A percentile compares a stretch with the other conserved stretches of the same genome.
phyloP scores from a whole-genome alignment of 2,329 filamentous ascomycete genomes.

The Aspergillus ustus region DNA sequence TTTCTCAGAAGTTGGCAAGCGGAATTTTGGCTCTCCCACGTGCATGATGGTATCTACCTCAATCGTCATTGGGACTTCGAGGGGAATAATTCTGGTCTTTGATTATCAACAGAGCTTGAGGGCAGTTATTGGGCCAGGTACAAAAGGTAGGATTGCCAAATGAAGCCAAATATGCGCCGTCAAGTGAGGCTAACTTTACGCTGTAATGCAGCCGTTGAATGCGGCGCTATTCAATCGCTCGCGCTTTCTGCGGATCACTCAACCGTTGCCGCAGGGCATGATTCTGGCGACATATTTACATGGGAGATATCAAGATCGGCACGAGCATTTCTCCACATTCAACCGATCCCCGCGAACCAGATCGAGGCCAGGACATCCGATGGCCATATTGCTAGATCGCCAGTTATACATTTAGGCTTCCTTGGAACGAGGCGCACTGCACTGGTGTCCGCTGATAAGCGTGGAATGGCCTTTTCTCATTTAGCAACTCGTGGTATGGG shows the following conservation, averaged over 20 bases:
- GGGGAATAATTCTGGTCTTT: conserved; percentile 92
- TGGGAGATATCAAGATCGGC: conserved; percentile 89
- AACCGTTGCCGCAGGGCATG: conserved; percentile 88
- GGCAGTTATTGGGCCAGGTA: conserved; percentile 89
- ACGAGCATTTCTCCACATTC: conserved; percentile 85
- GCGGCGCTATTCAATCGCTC: conserved; percentile 81
- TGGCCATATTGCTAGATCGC: conserved; percentile 78
- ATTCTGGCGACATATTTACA: conserved; percentile 89
- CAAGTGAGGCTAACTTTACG: background rate
- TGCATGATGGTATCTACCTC: conserved; percentile 86
- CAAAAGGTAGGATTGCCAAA: conserved; percentile 67
- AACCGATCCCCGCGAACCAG: conserved; percentile 71
- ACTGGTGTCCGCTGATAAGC: conserved; percentile 90
- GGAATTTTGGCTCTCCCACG: conserved; percentile 90
- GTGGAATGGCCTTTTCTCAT: conserved; percentile 98
- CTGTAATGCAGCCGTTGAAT: conserved; percentile 74
- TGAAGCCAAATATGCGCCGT: background rate
- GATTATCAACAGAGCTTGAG: conserved; percentile 97
- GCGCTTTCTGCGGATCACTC: conserved; percentile 93
- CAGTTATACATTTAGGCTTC: conserved; percentile 91
- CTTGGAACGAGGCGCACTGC: conserved; percentile 92
- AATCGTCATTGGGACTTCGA: conserved; percentile 90
- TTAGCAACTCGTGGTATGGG: conserved; percentile 90
- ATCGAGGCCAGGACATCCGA: conserved; percentile 70
- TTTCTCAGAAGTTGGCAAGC: conserved; percentile 89